These are phyloP conservation scores for Syncephalis plumigaleata DNA, from an alignment of 371 early-diverging fungal genomes.

Conservation along the genomic window DNA sequence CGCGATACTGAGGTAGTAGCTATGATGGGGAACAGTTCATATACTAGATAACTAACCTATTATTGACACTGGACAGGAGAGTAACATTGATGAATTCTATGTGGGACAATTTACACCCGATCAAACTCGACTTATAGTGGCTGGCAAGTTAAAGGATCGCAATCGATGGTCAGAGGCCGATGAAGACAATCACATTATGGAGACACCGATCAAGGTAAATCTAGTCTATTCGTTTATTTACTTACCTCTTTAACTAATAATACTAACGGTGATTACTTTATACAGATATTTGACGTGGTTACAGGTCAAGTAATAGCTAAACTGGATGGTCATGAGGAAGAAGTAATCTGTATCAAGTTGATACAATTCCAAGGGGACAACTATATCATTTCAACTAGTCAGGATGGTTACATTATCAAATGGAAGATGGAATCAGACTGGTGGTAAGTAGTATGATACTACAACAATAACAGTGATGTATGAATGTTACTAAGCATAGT, in stretches of 20 bases:
- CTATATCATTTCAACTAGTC: conserved; percentile 72
- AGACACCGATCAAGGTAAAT: conserved; percentile 62
- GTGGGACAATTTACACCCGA: conserved; percentile 52
- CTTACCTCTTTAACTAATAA: neutral
- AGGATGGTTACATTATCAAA: conserved; percentile 79
- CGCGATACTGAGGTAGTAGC: conserved; percentile 34
- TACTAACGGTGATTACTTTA: neutral
- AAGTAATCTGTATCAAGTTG: conserved; percentile 62
- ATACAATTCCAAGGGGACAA: conserved; percentile 53
- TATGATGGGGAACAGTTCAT: too few relatives aligned
- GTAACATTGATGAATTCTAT: conserved; percentile 79
- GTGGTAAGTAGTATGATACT: conserved; percentile 22
- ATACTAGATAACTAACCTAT: too few relatives aligned
- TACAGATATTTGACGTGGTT: conserved; percentile 60
- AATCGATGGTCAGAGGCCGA: conserved; percentile 71
- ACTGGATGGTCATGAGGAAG: conserved; percentile 72
- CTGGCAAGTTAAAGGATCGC: conserved; percentile 71
- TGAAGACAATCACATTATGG: conserved; percentile 79
- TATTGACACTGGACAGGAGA: conserved; percentile 23
- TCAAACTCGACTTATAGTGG: conserved; percentile 29
- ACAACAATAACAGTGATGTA: too few relatives aligned
- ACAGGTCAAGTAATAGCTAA: conserved; percentile 45
- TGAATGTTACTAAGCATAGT: neutral
- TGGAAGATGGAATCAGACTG: conserved; percentile 69
- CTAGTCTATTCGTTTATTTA: neutral